Evolutionary conservation across 1,139 yeast species (phyloP), one percentile per base, ranked within the genome.

Genomic region (Diutina siamensis): DNA sequence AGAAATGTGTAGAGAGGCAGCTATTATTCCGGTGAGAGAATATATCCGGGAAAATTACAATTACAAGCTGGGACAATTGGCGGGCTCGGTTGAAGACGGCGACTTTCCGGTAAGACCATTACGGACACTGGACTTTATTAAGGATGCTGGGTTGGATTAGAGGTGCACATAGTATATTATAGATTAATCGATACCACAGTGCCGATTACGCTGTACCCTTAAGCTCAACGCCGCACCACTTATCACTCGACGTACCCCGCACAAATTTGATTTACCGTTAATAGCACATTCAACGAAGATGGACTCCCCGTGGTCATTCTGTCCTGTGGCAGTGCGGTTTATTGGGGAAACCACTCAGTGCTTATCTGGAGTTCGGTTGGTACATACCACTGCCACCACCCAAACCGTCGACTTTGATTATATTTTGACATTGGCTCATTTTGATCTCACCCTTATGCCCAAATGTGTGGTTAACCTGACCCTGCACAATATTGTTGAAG

Each of bases 1-100:
- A 54, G 98, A 92, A 58, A 67, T 87, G 46, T 87, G 96, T 59
- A 75, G 98, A 49, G 94, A 87, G 56, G 98, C 98, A 0, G 97
- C 95, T 1, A 77, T 89, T 66, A 74, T 74, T 51, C 88, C 97
- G 0, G 89, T 92, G 59, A 72, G 95, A 54, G 97, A 89, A 59
- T 87, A 78, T 57, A 84, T 89, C 45, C 71, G 78, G 51, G 59
- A 58, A 42, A 68, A 70, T 53, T 66, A 65, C 52, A 63, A 69
- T 44, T 64, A 66, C 50, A 65, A 68, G 47, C 78, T 79, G 10
- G 71, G 71, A 52, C 61, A 68, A 44, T 50, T 54, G 18, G 56
- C 55, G 19, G 57, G 61, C 13, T 7, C 12, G 12, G 34, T 31
- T 13, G 62, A 53, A 28, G 57, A 57, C 31, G 55, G 57, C 22